These are phyloP conservation scores for Lithocarpus polystachyus DNA, from an alignment of 306 rosid species.

Conservation along the genomic window DNA sequence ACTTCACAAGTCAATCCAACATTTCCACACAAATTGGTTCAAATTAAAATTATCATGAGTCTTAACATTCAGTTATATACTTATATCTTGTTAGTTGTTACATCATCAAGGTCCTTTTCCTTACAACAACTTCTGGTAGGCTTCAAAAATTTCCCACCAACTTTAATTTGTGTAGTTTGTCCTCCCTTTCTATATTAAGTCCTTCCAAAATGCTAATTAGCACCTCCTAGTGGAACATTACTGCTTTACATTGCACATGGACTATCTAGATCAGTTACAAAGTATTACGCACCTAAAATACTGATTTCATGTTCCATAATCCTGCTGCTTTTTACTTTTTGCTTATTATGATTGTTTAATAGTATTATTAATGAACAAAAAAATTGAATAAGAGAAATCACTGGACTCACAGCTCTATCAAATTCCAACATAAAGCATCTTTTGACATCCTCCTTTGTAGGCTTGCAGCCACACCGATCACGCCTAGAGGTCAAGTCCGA, in stretches of 20 bases:
- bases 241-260: neutral
- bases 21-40: neutral
- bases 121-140: neutral
- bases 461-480: conserved; percentile 96
- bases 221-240: neutral
- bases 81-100: neutral
- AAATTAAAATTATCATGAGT: neutral
- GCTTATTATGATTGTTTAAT: neutral
- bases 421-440: conserved; percentile 99
- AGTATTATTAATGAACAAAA: neutral
- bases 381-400: neutral
- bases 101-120: neutral
- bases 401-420: conserved; percentile 83
- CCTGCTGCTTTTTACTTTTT: neutral
- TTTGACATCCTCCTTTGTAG: conserved; percentile 91
- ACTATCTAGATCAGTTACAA: neutral
- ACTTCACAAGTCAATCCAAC: neutral
- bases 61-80: neutral
- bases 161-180: neutral
- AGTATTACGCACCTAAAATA: neutral
- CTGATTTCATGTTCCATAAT: neutral
- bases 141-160: neutral
- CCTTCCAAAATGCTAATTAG: neutral
- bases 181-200: neutral
- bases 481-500: conserved; percentile 94